A percentile compares a stretch with the other conserved stretches of the same genome.
Conservation (phyloP, 2,329 filamentous ascomycete species). For the Claviceps capensis region DNA sequence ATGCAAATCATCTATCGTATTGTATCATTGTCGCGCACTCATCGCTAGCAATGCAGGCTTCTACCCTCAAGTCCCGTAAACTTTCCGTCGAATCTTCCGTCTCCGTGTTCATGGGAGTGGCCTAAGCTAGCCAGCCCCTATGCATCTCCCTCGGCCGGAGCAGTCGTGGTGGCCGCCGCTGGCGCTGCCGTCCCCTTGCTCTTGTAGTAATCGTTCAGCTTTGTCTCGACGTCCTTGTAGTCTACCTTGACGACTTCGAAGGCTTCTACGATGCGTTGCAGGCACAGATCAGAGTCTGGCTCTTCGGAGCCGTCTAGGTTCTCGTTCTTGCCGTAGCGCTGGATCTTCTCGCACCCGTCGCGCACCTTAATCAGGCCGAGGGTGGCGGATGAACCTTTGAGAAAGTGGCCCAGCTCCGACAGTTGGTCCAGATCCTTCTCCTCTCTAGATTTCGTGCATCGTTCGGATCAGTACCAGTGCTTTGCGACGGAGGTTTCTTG, state of each 20-base stretch:
- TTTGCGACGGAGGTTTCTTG: background rate
- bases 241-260: slow-evolving; percentile 62
- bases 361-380: slow-evolving; percentile 82
- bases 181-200: slow-evolving; percentile 7
- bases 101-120: background rate
- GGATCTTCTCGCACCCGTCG: slow-evolving; percentile 91
- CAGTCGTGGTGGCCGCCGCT: no score
- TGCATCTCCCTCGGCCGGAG: slow-evolving; percentile 8
- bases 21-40: background rate
- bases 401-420: slow-evolving; percentile 80
- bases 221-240: slow-evolving; percentile 57
- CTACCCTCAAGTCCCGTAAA: background rate
- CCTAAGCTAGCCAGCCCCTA: slow-evolving; percentile 8
- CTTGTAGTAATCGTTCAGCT: slow-evolving; percentile 54
- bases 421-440: slow-evolving; percentile 57
- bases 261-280: slow-evolving; percentile 56
- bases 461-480: background rate
- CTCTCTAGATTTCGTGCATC: slow-evolving; percentile 33
- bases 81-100: background rate
- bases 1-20: background rate
- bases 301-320: slow-evolving; percentile 61
- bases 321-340: slow-evolving; percentile 75
- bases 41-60: background rate
- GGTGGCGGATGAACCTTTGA: slow-evolving; percentile 94
- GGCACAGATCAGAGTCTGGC: slow-evolving; percentile 51